Conservation (phyloP, 2,329 filamentous ascomycete genomes). For the Aureobasidium sp. region DNA sequence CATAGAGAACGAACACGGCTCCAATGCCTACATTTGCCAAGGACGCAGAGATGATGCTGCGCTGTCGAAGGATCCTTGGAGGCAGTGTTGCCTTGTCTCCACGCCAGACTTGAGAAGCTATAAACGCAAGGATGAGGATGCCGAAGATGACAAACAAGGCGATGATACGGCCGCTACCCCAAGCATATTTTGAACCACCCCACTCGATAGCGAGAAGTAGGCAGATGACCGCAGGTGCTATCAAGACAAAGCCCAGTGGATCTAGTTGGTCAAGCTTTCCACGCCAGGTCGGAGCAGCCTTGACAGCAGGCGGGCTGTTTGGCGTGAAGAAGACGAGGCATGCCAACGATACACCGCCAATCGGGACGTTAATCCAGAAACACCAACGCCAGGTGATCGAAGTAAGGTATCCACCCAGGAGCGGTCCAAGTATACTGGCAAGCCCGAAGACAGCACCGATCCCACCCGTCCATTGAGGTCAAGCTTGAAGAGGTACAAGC, state of each 20-base stretch:
- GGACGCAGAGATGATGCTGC: slow-evolving; percentile 21
- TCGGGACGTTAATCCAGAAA: slow-evolving; percentile 37
- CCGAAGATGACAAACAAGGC: slow-evolving; percentile 6
- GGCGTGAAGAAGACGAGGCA: slow-evolving; percentile 32
- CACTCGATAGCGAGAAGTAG: slow-evolving; percentile 38
- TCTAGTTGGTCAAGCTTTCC: slow-evolving; percentile 40
- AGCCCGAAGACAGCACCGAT: slow-evolving; percentile 36
- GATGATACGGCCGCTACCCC: slow-evolving; percentile 20
- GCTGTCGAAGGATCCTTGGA: slow-evolving; percentile 20
- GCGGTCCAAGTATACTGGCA: slow-evolving; percentile 38
- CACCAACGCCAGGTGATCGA: slow-evolving; percentile 41
- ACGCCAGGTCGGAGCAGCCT: slow-evolving; percentile 18
- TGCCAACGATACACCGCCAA: slow-evolving; percentile 30
- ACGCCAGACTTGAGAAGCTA: background rate
- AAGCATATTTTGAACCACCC: slow-evolving; percentile 33
- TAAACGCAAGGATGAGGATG: background rate
- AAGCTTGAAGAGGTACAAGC: slow-evolving; percentile 16
- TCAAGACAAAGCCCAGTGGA: background rate
- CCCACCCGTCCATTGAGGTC: slow-evolving; percentile 16
- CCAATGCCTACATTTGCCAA: slow-evolving; percentile 29
- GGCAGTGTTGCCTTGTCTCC: slow-evolving; percentile 21
- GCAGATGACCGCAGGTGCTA: slow-evolving; percentile 25
- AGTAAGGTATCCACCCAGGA: slow-evolving; percentile 44
- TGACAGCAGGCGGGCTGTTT: background rate
- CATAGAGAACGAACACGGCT: slow-evolving; percentile 35